Evolutionary conservation across 177 flowering plant species (phyloP), one percentile per base, ranked within the genome.

Genomic region (Vitis hybrid): DNA sequence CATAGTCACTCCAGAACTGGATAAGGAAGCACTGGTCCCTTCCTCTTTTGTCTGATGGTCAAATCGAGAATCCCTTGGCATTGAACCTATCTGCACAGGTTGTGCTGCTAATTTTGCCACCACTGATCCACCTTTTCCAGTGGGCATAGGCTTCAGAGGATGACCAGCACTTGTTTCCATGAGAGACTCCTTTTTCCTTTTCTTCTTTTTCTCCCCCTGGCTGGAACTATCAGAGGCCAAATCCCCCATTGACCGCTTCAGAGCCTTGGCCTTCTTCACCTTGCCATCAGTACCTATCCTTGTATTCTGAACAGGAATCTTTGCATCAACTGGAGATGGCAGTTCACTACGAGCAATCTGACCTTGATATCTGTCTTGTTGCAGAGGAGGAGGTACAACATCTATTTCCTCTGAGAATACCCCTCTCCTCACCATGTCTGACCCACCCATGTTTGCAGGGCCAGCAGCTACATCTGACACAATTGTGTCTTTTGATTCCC

Each of bases 241-340:
- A 49, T 82, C 85, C 9, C 71, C 88, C 2, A 60, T 45, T 22
- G 83, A 75, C 8, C 81, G 78, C 70, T 86, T 87, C 49, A 58
- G 75, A 66, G 61, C 74, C 66, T 89, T 87, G 5, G 55, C 71
- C 72, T 82, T 87, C 79, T 75, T 83, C 22, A 79, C 75, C 18
- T 65, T 72, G 56, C 63, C 72, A 45, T 72, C 81, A 22, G 50
- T 57, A 67, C 62, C 64, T 14, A 16, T 19, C 50, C 61, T 76
- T 18, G 51, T 6, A 33, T 51, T 66, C 61, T 55, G 53, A 65
- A n/a, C 74, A 61, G 74, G 62, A 66, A 18, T 64, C 62, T 77
- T 76, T 53, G 66, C 72, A 60, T 65, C 78, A 64, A 16, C n/a
- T 57, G 81, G 60, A 21, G 58, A 56, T 49, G 65, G 71, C 74